These are phyloP conservation scores for Pulveroboletus ravenelii DNA, from an alignment of 768 basidiomycete species.

Conservation along the genomic window DNA sequence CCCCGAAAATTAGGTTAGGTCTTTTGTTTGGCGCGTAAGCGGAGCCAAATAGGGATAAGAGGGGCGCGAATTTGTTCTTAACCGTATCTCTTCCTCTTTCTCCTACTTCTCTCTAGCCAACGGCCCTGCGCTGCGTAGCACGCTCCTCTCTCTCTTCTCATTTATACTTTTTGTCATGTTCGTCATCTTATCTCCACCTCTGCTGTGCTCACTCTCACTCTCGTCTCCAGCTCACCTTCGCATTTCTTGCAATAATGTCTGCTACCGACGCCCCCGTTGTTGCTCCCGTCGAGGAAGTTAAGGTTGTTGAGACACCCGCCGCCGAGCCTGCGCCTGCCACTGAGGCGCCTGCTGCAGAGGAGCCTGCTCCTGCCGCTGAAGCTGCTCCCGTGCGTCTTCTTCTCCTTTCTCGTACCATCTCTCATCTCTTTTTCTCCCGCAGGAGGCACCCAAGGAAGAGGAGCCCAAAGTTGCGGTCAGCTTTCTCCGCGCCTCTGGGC, in stretches of 20 bases:
- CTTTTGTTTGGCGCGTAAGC: slow-evolving; percentile 37
- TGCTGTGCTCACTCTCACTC: neutral
- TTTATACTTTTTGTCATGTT: slow-evolving; percentile 48
- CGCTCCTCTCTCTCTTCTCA: slow-evolving; percentile 57
- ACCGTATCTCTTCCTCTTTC: slow-evolving; percentile 46
- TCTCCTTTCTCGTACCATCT: neutral
- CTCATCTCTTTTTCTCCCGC: neutral
- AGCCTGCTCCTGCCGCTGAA: slow-evolving; percentile 27
- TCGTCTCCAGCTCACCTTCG: slow-evolving; percentile 47
- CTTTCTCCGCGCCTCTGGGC: neutral
- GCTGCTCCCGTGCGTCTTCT: slow-evolving; percentile 32
- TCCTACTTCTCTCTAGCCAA: slow-evolving; percentile 54
- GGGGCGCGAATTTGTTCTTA: slow-evolving; percentile 32
- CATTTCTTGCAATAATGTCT: slow-evolving; percentile 75
- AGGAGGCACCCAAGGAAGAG: slow-evolving; percentile 43
- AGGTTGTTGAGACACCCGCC: slow-evolving; percentile 40
- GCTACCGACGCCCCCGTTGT: slow-evolving; percentile 55
- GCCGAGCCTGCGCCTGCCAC: slow-evolving; percentile 29
- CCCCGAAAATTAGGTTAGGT: slow-evolving; percentile 29
- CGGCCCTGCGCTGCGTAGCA: slow-evolving; percentile 52
- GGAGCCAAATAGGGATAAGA: slow-evolving; percentile 42
- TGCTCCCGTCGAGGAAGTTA: slow-evolving; percentile 50
- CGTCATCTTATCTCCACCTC: slow-evolving; percentile 20
- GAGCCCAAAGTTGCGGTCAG: slow-evolving; percentile 37
- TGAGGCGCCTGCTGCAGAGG: slow-evolving; percentile 26